phyloP scores from a whole-genome alignment of 139 green algal genomes.

The Coelastrella sp. region DNA sequence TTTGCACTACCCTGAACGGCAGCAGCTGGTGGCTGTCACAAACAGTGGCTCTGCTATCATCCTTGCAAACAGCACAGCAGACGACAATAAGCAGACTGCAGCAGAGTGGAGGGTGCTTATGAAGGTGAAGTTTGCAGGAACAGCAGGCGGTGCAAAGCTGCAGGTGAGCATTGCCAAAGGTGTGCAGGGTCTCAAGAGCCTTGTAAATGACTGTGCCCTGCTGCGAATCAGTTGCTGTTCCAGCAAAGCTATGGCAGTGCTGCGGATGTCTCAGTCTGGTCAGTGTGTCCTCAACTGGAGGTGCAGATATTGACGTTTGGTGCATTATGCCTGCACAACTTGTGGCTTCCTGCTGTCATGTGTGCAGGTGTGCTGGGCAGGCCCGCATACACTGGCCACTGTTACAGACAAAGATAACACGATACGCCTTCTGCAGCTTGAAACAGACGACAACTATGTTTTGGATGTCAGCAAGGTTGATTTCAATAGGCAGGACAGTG shows the following conservation, averaged over 20 bases:
- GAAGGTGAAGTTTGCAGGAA: conserved; percentile 34
- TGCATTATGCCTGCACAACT: too few species aligned
- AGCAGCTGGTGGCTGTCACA: conserved; percentile 40
- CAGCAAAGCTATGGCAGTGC: too few species aligned
- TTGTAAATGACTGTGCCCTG: too few species aligned
- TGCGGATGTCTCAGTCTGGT: too few species aligned
- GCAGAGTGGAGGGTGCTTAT: conserved; percentile 3
- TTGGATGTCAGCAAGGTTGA: conserved; percentile 47
- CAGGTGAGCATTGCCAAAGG: not conserved
- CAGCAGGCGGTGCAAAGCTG: not conserved
- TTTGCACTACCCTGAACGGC: conserved; percentile 30
- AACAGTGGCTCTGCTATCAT: conserved; percentile 23
- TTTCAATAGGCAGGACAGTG: not conserved
- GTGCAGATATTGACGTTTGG: too few species aligned
- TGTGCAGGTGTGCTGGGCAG: conserved; percentile 67
- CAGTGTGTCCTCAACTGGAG: too few species aligned
- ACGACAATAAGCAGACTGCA: not conserved
- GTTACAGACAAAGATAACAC: conserved; percentile 60
- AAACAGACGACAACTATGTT: conserved; percentile 79
- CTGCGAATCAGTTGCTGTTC: too few species aligned
- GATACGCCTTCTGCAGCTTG: conserved; percentile 76
- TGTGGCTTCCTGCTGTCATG: not conserved
- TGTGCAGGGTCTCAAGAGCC: too few species aligned
- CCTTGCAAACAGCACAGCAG: not conserved
- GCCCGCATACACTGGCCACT: conserved; percentile 67